Conservation (phyloP, 164 flowering plant species). For the Berberis thunbergii region DNA sequence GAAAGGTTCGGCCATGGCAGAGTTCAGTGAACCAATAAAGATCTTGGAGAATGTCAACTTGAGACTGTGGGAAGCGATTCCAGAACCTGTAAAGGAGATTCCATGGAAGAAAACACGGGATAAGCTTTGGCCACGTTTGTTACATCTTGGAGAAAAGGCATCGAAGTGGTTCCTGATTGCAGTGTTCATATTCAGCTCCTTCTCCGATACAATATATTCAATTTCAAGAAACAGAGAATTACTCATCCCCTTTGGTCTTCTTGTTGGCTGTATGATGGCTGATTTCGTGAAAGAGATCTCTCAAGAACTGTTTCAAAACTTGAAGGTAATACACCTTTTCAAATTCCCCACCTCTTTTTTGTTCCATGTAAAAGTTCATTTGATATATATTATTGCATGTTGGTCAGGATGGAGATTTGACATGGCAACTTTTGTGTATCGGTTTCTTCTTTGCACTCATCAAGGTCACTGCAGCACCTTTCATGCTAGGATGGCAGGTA, state of each 20-base stretch:
- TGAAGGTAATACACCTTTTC: slow-evolving; percentile 20
- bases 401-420: slow-evolving; percentile 29
- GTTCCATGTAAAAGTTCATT: neutral
- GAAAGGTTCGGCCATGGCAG: slow-evolving; percentile 16
- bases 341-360: neutral
- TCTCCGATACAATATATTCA: slow-evolving; percentile 40
- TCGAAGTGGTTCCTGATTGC: slow-evolving; percentile 42
- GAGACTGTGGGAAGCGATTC: slow-evolving; percentile 26
- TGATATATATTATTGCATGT: neutral
- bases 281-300: slow-evolving; percentile 43
- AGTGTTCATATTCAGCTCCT: slow-evolving; percentile 22
- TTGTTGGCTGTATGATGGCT: slow-evolving; percentile 39
- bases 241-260: slow-evolving; percentile 58
- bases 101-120: slow-evolving; percentile 56
- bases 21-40: slow-evolving; percentile 18
- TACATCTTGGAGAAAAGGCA: slow-evolving; percentile 27
- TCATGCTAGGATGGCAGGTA: slow-evolving; percentile 13
- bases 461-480: slow-evolving; percentile 25
- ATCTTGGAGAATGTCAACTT: slow-evolving; percentile 17
- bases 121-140: slow-evolving; percentile 17
- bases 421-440: slow-evolving; percentile 27
- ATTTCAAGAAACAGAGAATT: slow-evolving; percentile 45
- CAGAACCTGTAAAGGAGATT: slow-evolving; percentile 38
- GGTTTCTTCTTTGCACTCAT: slow-evolving; percentile 34
- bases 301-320: slow-evolving; percentile 23